These are phyloP conservation scores for Candida glucosophila DNA, from an alignment of 1,139 yeast genomes.

Conservation along the genomic window DNA sequence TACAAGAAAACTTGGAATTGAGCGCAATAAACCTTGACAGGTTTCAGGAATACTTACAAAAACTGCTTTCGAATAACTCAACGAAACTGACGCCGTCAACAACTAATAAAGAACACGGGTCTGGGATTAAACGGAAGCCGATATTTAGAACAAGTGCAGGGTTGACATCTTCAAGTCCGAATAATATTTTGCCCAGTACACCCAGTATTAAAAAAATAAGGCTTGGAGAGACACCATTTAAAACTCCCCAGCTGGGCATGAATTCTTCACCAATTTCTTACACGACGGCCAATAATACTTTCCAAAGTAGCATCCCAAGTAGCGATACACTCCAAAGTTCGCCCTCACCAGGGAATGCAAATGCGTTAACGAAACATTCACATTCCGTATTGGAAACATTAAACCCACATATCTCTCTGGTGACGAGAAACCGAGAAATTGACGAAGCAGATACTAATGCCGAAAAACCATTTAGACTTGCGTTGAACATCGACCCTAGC, in stretches of 20 bases:
- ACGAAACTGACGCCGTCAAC: constrained; percentile 20
- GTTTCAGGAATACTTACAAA: constrained; percentile 57
- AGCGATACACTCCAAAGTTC: constrained; percentile 28
- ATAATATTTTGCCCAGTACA: constrained; percentile 26
- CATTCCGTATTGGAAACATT: constrained; percentile 56
- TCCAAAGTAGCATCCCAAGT: constrained; percentile 22
- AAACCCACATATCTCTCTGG: constrained; percentile 47
- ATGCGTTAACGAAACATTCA: constrained; percentile 34
- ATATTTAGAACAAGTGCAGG: constrained; percentile 14
- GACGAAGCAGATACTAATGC: constrained; percentile 18
- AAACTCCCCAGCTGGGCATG: constrained; percentile 15
- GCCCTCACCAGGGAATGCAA: constrained; percentile 18
- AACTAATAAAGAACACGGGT: constrained; percentile 20
- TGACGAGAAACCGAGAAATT: constrained; percentile 21
- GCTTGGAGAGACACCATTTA: constrained; percentile 16
- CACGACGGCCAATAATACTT: constrained; percentile 32
- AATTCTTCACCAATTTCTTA: constrained; percentile 26
- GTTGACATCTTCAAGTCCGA: constrained; percentile 13
- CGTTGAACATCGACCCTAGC: constrained; percentile 61
- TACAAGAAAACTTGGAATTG: constrained; percentile 35
- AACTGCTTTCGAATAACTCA: constrained; percentile 32
- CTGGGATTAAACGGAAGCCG: constrained; percentile 20
- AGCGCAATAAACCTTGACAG: constrained; percentile 38
- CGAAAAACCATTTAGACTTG: constrained; percentile 35
- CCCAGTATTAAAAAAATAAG: constrained; percentile 26